Base-by-base conservation (phyloP, 768 basidiomycete genomes). In the Hericium alpestre region DNA sequence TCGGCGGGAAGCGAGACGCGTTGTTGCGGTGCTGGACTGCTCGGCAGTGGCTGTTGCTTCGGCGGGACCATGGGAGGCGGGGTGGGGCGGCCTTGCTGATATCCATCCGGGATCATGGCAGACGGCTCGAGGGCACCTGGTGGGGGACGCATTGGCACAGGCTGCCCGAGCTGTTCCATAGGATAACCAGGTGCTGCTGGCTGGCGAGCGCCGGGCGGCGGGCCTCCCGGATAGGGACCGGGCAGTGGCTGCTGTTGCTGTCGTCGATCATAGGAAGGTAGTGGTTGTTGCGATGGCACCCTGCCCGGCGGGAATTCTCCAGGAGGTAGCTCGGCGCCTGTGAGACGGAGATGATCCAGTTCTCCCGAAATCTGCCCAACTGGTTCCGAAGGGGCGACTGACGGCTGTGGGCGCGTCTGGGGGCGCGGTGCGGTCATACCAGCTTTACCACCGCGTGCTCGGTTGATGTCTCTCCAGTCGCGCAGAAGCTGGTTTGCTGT, bases 401-500 rank as follows among this genome's bases (percentile, higher is more conserved):
- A 64, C 41, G 60, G 70, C 23, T 68, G 68, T 32, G 67, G 59
- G 40, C 69, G 71, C 12, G 65, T 63, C 58, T 65, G 67, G 59
- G 53, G 54, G 72, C 63, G 56, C 67, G 54, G 71, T 39, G 71
- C 70, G 58, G 73, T 73, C 60, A 79, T 58, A 52, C 68, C 61
- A 60, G 72, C 65, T 64, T 67, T 79, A 56, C 77, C 77, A 37
- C 74, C 76, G 67, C 86, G 81, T 66, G 73, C 72, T 64, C 78
- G 79, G 70, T 97, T 94, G 74, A 96, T 96, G 66, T 91, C 89
- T 55, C 88, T 85, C 80, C 90, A 86, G 70, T 93, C 87, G 53
- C 86, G 83, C 53, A 99, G 79, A 18, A 99, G 78, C 65, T 87
- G 84, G 69, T 97, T 97, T 51, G 96, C 95, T 39, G 91, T 95